Conservation (phyloP, 805 yeast species). For the Saitoella complicata region DNA sequence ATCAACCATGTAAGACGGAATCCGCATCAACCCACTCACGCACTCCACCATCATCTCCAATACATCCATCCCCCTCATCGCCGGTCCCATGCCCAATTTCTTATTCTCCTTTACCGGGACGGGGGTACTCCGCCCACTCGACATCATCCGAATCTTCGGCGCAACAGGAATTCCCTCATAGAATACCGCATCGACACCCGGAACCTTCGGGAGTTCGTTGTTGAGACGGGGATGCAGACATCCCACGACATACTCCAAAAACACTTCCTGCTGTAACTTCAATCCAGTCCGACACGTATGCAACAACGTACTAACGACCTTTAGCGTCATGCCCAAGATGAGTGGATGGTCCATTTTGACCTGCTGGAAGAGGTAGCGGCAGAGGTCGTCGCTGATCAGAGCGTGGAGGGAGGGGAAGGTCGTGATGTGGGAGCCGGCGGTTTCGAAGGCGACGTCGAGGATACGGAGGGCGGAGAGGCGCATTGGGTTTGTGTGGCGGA, state of each 20-base stretch:
- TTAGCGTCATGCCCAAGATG: conserved; percentile 58
- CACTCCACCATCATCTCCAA: conserved; percentile 78
- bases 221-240: conserved; percentile 28
- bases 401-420: conserved; percentile 49
- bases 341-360: conserved; percentile 61
- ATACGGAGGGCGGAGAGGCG: conserved; percentile 68
- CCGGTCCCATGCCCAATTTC: conserved; percentile 9
- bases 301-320: conserved; percentile 55
- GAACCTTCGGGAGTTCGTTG: conserved; percentile 23
- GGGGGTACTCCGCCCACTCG: conserved; percentile 12
- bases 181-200: conserved; percentile 23
- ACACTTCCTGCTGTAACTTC: conserved; percentile 62
- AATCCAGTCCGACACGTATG: conserved; percentile 48
- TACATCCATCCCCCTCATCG: conserved; percentile 14
- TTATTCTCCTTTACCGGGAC: conserved; percentile 11
- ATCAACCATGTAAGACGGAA: conserved; percentile 59
- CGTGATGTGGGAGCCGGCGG: conserved; percentile 48
- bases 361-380: conserved; percentile 67
- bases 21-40: conserved; percentile 42
- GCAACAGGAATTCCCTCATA: conserved; percentile 25
- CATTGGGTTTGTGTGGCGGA: conserved; percentile 74
- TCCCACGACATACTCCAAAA: conserved; percentile 24
- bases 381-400: conserved; percentile 62
- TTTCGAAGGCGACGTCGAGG: conserved; percentile 65
- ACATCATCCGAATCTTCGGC: conserved; percentile 31